Conservation (phyloP, 768 basidiomycete genomes). For the Suillus spraguei region DNA sequence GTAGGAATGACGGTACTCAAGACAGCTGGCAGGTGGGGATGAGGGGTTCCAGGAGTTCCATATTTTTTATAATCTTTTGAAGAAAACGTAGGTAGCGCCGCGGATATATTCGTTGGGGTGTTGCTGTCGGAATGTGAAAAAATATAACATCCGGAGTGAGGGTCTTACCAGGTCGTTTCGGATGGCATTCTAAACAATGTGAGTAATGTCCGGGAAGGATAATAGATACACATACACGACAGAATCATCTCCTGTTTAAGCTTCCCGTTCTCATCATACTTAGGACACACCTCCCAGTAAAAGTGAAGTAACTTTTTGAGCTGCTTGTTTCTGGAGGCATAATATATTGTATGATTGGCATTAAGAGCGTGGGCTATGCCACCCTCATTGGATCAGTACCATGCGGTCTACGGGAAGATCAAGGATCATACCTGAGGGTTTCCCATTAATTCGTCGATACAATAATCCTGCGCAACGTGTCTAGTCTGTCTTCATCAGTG, state of each 20-base stretch:
- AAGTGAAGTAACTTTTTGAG: constrained; percentile 94
- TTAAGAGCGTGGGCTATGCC: neutral
- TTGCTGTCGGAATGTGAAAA: neutral
- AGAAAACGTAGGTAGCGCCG: constrained; percentile 29
- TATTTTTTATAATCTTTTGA: neutral
- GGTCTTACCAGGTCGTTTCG: neutral
- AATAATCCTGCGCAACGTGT: neutral
- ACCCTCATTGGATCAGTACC: neutral
- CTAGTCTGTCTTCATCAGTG: neutral
- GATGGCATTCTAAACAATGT: constrained; percentile 60
- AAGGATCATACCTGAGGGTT: constrained; percentile 47
- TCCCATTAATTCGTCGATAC: neutral
- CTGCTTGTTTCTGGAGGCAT: constrained; percentile 84
- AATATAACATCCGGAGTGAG: neutral
- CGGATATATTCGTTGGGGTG: neutral
- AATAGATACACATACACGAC: constrained; percentile 74
- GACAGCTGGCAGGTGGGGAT: neutral
- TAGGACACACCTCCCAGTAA: constrained; percentile 98
- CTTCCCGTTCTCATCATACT: constrained; percentile 96
- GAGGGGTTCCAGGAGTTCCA: constrained; percentile 71
- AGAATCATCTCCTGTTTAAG: constrained; percentile 99
- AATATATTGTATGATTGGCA: constrained; percentile 1
- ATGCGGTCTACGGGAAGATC: neutral
- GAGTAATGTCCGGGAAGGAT: constrained; percentile 14
- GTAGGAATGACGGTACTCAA: neutral